Evolutionary conservation across 1,139 yeast species (phyloP).

Genomic region (Candida sanyaensis): DNA sequence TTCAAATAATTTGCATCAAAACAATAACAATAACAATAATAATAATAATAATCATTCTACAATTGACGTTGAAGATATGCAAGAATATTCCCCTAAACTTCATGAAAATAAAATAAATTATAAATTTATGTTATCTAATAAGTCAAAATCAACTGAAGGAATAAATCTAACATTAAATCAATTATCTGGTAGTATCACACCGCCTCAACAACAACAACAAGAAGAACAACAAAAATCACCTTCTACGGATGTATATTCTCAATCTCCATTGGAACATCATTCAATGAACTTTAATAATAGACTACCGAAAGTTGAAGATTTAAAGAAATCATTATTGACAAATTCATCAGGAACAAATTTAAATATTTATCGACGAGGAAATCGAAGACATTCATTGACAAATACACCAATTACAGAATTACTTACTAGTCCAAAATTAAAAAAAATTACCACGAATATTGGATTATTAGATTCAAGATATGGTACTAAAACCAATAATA

Average conservation of each 20-base stretch:
- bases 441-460: neutral
- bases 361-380: constrained; percentile 10
- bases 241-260: neutral
- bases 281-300: neutral
- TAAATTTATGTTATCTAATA: neutral
- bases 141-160: neutral
- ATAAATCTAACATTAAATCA: neutral
- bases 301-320: neutral
- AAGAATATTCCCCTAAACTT: neutral
- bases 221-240: neutral
- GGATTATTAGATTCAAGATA: neutral
- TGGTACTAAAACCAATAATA: neutral
- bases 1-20: too few relatives aligned
- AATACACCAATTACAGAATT: constrained; percentile 8
- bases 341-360: constrained; percentile 11
- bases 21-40: too few relatives aligned
- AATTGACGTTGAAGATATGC: neutral
- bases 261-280: neutral
- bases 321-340: constrained; percentile 1
- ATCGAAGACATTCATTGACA: constrained; percentile 11
- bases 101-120: neutral
- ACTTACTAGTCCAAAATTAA: constrained; percentile 11
- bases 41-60: too few relatives aligned
- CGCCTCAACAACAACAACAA: neutral
- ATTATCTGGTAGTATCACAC: neutral